A percentile compares a stretch with the other conserved stretches of the same genome.
These are phyloP conservation scores for Suillus occidentalis DNA, from an alignment of 768 basidiomycete species.

Conservation along the genomic window DNA sequence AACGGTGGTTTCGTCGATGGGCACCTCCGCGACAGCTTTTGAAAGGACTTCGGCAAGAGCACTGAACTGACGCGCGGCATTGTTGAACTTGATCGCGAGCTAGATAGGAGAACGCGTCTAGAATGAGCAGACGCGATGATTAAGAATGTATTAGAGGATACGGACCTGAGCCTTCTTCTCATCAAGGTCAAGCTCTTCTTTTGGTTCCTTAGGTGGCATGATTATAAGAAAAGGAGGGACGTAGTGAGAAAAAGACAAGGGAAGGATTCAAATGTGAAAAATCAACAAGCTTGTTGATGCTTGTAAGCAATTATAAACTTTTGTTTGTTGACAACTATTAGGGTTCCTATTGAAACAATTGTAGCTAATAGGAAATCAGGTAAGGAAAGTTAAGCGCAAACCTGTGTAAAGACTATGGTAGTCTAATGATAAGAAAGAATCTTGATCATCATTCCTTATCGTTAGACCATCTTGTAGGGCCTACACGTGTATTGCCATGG, in stretches of 20 bases:
- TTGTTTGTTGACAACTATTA: conserved; percentile 41
- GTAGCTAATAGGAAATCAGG: conserved; percentile 32
- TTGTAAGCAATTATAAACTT: conserved; percentile 37
- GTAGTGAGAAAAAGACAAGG: conserved; percentile 32
- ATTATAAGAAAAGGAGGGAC: conserved; percentile 16
- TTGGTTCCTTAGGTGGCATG: conserved; percentile 28
- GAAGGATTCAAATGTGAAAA: conserved; percentile 40
- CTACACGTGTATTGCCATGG: background rate
- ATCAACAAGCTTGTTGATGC: conserved; percentile 37
- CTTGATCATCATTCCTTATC: background rate
- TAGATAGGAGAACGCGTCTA: conserved; percentile 32
- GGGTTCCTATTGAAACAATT: conserved; percentile 34
- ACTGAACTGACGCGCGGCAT: conserved; percentile 66
- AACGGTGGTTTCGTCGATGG: conserved; percentile 29
- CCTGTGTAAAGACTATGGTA: background rate
- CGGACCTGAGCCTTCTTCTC: conserved; percentile 32
- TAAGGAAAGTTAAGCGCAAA: conserved; percentile 18
- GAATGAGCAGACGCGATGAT: conserved; percentile 12
- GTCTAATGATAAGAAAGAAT: background rate
- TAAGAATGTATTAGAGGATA: conserved; percentile 1
- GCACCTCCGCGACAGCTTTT: conserved; percentile 42
- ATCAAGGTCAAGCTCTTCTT: conserved; percentile 30
- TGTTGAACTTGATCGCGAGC: conserved; percentile 55
- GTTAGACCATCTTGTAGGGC: background rate
- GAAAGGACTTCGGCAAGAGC: conserved; percentile 61